Base-by-base conservation (phyloP, 1,139 yeast genomes). In the Scheffersomyces segobiensis region DNA sequence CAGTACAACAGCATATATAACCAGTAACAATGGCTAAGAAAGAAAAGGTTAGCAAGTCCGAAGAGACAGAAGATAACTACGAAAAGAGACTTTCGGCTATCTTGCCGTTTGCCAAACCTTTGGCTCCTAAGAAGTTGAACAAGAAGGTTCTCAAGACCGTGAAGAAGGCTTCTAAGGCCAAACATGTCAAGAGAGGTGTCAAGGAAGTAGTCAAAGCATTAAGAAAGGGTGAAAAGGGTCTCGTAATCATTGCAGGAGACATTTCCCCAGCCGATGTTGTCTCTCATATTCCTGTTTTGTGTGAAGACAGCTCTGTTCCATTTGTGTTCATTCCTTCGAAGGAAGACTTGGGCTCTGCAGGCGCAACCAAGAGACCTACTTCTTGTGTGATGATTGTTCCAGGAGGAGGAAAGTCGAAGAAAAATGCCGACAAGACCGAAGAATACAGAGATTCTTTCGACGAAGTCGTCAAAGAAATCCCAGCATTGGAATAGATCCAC, bases 351-450 rank as follows among this genome's bases (percentile, higher is more conserved):
- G 99, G 99, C 49, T 89, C 97, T 63, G 99, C 99, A 46, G 98
- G 99, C 71, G 97, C 98, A 62, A 95, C 99, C 61, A 95, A 95
- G 82, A 89, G 99, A 83, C 99, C 99, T 67, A 96, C 99, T 49
- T 92, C 98, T 51, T 93, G 97, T 76, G 97, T 96, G 53, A 92
- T 96, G 93, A 85, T 96, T 69, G 97, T 93, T 57, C 99, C 99
- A 69, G 97, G 97, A 59, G 97, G 97, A 59, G 95, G 95, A 60
- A 91, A 91, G 79, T 84, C 88, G 71, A 88, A 87, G 79, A 90
- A 89, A 78, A 88, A 87, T 69, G 84, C 85, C 57, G 92, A 89
- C 69, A 90, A 91, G 70, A 83, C 87, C 60, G 95, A 89, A 68
- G 98, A 95, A 72, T 96, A 95, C 83, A 90, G 92, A 78, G 98